phyloP scores from a whole-genome alignment of 2,329 filamentous ascomycete species.

The Penicillium aurantiogriseum region DNA sequence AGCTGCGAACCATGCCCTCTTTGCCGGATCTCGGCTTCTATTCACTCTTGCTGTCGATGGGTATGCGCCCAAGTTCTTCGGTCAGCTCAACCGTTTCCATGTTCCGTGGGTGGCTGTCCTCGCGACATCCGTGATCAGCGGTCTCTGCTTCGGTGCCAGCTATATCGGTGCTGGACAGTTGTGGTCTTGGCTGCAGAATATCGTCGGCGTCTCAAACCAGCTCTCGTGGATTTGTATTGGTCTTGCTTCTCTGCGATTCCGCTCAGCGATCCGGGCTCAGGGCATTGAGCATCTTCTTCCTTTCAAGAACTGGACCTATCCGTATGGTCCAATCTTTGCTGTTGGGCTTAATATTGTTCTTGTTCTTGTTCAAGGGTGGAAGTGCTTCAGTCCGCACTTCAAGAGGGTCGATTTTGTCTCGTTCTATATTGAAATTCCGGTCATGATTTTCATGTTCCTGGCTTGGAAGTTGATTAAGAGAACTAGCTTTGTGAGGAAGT shows the following conservation, averaged over 20 bases:
- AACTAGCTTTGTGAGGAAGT: conserved; percentile 46
- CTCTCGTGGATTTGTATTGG: conserved; percentile 64
- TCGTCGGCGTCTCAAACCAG: conserved; percentile 67
- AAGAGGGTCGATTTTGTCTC: conserved; percentile 61
- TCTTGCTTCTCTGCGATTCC: conserved; percentile 65
- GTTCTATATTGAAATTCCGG: conserved; percentile 61
- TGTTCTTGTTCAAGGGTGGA: conserved; percentile 62
- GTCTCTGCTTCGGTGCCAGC: conserved; percentile 63
- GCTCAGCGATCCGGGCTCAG: conserved; percentile 56
- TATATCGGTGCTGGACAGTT: conserved; percentile 65
- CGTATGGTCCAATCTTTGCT: conserved; percentile 58
- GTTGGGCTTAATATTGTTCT: conserved; percentile 59
- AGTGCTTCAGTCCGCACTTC: conserved; percentile 60
- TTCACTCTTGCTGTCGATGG: conserved; percentile 56
- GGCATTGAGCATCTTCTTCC: conserved; percentile 62
- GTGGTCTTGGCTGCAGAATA: conserved; percentile 66
- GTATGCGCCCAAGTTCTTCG: conserved; percentile 58
- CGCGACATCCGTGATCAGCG: conserved; percentile 53
- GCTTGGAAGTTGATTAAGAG: conserved; percentile 55
- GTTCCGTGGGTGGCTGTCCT: conserved; percentile 57
- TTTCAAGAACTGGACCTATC: conserved; percentile 67
- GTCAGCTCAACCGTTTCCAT: conserved; percentile 48
- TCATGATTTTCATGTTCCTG: conserved; percentile 58
- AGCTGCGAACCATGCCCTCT: conserved; percentile 60
- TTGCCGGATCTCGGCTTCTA: conserved; percentile 57